Evolutionary conservation across 129 eudicot genomes (phyloP).

Genomic region (Kitagawia praeruptora): DNA sequence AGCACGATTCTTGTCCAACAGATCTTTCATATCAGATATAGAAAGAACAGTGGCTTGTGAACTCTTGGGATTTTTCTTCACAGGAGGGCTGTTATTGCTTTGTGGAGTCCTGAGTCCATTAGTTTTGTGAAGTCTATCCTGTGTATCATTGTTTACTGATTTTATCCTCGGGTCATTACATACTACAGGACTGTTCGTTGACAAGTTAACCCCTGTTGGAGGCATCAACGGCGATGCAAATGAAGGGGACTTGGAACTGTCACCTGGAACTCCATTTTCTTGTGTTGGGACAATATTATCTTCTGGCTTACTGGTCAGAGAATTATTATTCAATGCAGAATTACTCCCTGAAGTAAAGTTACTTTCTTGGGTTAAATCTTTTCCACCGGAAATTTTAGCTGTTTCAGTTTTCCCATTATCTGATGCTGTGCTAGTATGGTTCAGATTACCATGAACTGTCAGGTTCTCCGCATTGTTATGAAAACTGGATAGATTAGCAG

Average conservation of each 20-base stretch:
- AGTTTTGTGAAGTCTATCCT: constrained; percentile 5
- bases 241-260: constrained; percentile 11
- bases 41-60: constrained; percentile 33
- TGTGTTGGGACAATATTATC: constrained; percentile 2
- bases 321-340: constrained; percentile 9
- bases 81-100: constrained; percentile 10
- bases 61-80: constrained; percentile 12
- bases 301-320: neutral
- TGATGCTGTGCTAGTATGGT: constrained; percentile 13
- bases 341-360: constrained; percentile 7
- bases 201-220: constrained; percentile 10
- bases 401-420: constrained; percentile 10
- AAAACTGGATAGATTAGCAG: constrained; percentile 14
- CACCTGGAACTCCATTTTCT: constrained; percentile 14
- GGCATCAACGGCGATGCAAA: constrained; percentile 15
- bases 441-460: constrained; percentile 17
- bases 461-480: constrained; percentile 11
- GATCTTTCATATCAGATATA: constrained; percentile 42
- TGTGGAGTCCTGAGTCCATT: neutral
- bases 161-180: constrained; percentile 12
- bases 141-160: constrained; percentile 6
- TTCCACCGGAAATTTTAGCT: neutral
- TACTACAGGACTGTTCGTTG: constrained; percentile 7
- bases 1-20: constrained; percentile 39
- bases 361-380: neutral